Evolutionary conservation across 2,329 filamentous ascomycete genomes (phyloP).

Genomic region (Plectosphaerella cucumerina): DNA sequence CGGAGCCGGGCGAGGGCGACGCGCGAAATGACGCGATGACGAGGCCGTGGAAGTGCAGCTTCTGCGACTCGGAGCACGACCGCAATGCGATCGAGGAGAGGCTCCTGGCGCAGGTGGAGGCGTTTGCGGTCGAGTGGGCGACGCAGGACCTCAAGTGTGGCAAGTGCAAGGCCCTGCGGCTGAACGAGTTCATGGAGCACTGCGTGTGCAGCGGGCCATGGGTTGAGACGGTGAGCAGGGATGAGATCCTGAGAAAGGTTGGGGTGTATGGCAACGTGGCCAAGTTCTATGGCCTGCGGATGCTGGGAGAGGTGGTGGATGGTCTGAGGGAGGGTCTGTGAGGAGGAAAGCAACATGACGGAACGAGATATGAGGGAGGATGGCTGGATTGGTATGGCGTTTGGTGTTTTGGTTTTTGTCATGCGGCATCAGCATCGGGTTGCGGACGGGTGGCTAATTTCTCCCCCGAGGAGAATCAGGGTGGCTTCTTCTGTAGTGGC

Average conservation of each 20-base stretch:
- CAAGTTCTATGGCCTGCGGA: slow-evolving; percentile 72
- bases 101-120: slow-evolving; percentile 73
- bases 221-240: slow-evolving; percentile 65
- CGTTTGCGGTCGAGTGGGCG: slow-evolving; percentile 72
- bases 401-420: neutral
- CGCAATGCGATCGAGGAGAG: slow-evolving; percentile 79
- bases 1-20: slow-evolving; percentile 30
- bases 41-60: slow-evolving; percentile 68
- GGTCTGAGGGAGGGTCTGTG: slow-evolving; percentile 50
- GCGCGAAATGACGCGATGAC: slow-evolving; percentile 18
- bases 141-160: slow-evolving; percentile 85
- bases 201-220: slow-evolving; percentile 89
- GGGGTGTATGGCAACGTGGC: slow-evolving; percentile 72
- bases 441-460: too few species aligned
- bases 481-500: too few species aligned
- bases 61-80: slow-evolving; percentile 73
- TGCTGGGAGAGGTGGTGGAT: slow-evolving; percentile 73
- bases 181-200: slow-evolving; percentile 96
- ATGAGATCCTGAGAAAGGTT: slow-evolving; percentile 61
- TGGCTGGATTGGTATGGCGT: neutral
- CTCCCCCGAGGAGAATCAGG: neutral
- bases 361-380: neutral
- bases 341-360: neutral
- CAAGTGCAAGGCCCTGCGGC: slow-evolving; percentile 65
- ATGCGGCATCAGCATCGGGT: too few species aligned